Evolutionary conservation across 495 filamentous ascomycete genomes (phyloP).

Genomic region (Penicillium malachiteum): DNA sequence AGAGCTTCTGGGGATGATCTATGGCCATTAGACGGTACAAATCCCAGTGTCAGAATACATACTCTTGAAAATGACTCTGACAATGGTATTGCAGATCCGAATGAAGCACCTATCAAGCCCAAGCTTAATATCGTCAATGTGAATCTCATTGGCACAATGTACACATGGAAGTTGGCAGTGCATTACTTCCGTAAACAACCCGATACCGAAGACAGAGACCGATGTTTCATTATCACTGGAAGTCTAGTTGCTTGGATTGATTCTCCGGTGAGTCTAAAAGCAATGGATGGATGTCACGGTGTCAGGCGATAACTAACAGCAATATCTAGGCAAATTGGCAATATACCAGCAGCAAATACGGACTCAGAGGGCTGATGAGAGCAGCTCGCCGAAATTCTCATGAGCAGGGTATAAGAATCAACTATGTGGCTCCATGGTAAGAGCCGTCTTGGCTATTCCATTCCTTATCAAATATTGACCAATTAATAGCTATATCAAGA

Average conservation of each 20-base stretch:
- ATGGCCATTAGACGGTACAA: conserved; percentile 30
- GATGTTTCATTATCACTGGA: conserved; percentile 32
- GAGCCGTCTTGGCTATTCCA: background rate
- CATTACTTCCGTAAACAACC: conserved; percentile 43
- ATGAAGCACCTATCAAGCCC: conserved; percentile 33
- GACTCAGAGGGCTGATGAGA: conserved; percentile 36
- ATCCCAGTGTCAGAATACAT: too few species aligned
- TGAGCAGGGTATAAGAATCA: conserved; percentile 36
- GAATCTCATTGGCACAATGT: conserved; percentile 40
- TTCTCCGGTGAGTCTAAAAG: conserved; percentile 19
- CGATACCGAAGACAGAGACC: conserved; percentile 27
- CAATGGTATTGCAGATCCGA: conserved; percentile 20
- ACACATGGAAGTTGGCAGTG: conserved; percentile 42
- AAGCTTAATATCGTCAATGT: conserved; percentile 41
- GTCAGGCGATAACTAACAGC: too few species aligned
- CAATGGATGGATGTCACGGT: too few species aligned
- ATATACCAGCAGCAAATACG: conserved; percentile 37
- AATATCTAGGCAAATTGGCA: conserved; percentile 27
- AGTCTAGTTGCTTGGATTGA: conserved; percentile 29
- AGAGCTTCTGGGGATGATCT: conserved; percentile 28
- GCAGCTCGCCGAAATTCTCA: conserved; percentile 21
- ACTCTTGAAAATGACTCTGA: too few species aligned
- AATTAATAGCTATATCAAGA: conserved; percentile 20
- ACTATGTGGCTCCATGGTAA: conserved; percentile 35
- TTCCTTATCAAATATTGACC: background rate